Evolutionary conservation across 495 filamentous ascomycete genomes (phyloP), one percentile per base, ranked within the genome.

Genomic region (Chlorociboria aeruginascens): DNA sequence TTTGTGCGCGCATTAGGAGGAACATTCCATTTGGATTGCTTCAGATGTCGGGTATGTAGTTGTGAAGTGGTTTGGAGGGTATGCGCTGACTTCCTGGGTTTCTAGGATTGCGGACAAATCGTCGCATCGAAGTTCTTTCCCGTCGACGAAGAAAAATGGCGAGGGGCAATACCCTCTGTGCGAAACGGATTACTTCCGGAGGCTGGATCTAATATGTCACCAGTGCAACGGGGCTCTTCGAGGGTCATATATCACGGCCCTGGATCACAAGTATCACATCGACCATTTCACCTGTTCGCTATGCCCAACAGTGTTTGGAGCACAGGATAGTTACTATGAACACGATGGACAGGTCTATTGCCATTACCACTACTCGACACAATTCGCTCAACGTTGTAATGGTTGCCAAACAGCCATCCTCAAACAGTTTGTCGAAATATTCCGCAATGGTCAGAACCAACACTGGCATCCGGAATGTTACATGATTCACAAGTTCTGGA

Each of bases 401-500:
- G 93, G 93, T 32, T 99, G 93, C 60, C 87, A 94, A 52, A 95
- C 88, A 6, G 83, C 92, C n/a, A 99, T 99, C 47, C 71, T 99
- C 16, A 99, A 99, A 66, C 93, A 99, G 61, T 99, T 99, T 59
- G 93, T 99, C 25, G 92, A 99, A 64, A 96, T 99, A 50, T 97
- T 89, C 65, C 79, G 93, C 42, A 96, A 97, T 63, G 90, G 92
- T 0, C 81, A 93, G 61, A 95, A 97, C 60, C 93, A 99, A 61
- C 93, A 99, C 58, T 99, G 93, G 93, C 93, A 99, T 60, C 93
- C 93, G 3, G 93, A 99, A 63, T 99, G 93, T 65, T 99, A 99
- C 63, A 99, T 97, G 92, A 99, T 99, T 37, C 93, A 99, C 65
- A 99, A 99, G 61, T 99, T 97, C 67, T 99, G 93, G 93, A 99